Evolutionary conservation across 2,329 filamentous ascomycete genomes (phyloP).

Genomic region (Verticillium klebahnii): DNA sequence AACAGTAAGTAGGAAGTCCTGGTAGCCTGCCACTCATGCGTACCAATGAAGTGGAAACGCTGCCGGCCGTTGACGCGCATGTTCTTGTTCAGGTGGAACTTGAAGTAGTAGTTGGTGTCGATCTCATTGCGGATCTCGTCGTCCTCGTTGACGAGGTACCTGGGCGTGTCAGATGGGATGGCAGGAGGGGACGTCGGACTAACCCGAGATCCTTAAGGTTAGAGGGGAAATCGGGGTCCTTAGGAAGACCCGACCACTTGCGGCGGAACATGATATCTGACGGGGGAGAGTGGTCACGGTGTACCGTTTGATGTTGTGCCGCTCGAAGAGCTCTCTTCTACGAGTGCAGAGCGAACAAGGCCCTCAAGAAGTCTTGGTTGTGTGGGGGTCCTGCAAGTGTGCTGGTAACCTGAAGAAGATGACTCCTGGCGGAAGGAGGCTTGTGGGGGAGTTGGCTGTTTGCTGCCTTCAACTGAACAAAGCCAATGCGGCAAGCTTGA

Average conservation of each 20-base stretch:
- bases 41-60: conserved; percentile 70
- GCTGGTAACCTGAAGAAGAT: too few relatives aligned
- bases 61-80: conserved; percentile 73
- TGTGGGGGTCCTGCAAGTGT: too few relatives aligned
- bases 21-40: conserved; percentile 14
- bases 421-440: too few relatives aligned
- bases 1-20: not conserved
- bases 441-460: not conserved
- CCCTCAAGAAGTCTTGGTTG: too few relatives aligned
- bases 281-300: too few relatives aligned
- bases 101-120: conserved; percentile 65
- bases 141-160: conserved; percentile 72
- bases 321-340: too few relatives aligned
- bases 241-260: conserved; percentile 61
- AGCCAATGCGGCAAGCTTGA: too few relatives aligned
- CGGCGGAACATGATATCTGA: conserved; percentile 67
- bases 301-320: too few relatives aligned
- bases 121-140: conserved; percentile 71
- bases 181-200: conserved; percentile 13
- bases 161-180: conserved; percentile 25
- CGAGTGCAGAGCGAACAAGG: too few relatives aligned
- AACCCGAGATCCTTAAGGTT: conserved; percentile 71
- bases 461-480: not conserved
- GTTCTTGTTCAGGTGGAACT: conserved; percentile 70
- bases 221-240: conserved; percentile 61